Evolutionary conservation across 768 basidiomycete genomes (phyloP).

Genomic region (Naganishia vaughanmartiniae): DNA sequence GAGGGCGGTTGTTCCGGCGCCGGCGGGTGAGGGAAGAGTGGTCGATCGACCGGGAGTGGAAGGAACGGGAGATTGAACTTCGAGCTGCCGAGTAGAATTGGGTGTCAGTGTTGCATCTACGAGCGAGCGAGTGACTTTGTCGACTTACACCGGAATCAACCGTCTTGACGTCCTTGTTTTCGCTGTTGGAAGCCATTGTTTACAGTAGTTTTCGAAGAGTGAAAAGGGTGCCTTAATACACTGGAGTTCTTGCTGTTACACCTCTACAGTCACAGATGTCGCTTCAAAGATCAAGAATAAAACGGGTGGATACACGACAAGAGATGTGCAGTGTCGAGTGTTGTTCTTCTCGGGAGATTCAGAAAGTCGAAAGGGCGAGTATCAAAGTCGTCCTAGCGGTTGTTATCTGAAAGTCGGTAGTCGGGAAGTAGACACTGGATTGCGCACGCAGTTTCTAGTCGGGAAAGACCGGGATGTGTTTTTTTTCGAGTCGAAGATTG

Average conservation of each 20-base stretch:
- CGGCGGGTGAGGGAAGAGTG: slow-evolving; percentile 16
- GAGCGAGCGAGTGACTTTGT: neutral
- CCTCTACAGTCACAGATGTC: slow-evolving; percentile 9
- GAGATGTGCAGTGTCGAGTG: neutral
- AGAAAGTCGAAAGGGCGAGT: neutral
- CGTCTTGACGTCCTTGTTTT: slow-evolving; percentile 7
- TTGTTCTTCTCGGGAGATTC: slow-evolving; percentile 7
- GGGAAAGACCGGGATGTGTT: neutral
- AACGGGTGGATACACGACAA: neutral
- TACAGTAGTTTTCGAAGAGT: slow-evolving; percentile 2
- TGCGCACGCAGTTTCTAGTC: neutral
- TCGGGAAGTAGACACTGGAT: neutral
- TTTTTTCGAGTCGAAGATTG: slow-evolving; percentile 4
- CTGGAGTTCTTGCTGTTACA: neutral
- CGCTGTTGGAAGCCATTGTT: slow-evolving; percentile 5
- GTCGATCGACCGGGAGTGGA: slow-evolving; percentile 17
- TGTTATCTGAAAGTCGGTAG: slow-evolving; percentile 2
- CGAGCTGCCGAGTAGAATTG: neutral
- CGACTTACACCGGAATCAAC: slow-evolving; percentile 9
- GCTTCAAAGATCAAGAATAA: neutral
- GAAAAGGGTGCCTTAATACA: slow-evolving; percentile 6
- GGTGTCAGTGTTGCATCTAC: neutral
- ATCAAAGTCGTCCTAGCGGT: neutral
- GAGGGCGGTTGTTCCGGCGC: slow-evolving; percentile 9
- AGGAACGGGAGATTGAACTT: slow-evolving; percentile 6